phyloP scores from a whole-genome alignment of 2,329 filamentous ascomycete species.

The Pyrenophora graminea region DNA sequence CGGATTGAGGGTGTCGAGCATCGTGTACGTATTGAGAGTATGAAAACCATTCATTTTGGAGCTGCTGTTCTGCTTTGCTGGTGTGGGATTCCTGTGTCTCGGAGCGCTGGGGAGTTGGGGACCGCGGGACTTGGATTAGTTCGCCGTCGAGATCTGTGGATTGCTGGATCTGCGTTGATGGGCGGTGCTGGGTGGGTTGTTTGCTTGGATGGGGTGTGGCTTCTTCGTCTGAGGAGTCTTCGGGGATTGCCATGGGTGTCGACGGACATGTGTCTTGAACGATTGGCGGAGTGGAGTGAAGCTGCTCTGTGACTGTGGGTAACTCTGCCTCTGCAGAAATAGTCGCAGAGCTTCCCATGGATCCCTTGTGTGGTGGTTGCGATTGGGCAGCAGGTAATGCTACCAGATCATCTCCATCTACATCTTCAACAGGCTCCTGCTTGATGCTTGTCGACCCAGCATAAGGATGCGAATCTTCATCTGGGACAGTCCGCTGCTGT shows the following conservation, averaged over 20 bases:
- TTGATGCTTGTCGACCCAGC: background rate
- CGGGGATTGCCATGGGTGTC: slow-evolving; percentile 31
- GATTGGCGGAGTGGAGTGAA: slow-evolving; percentile 20
- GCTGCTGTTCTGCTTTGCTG: slow-evolving; percentile 40
- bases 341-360: background rate
- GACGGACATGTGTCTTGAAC: slow-evolving; percentile 26
- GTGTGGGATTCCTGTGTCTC: slow-evolving; percentile 37
- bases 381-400: background rate
- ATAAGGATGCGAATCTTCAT: background rate
- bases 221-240: slow-evolving; percentile 28
- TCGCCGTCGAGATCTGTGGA: slow-evolving; percentile 24
- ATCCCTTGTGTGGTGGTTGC: background rate
- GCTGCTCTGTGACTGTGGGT: slow-evolving; percentile 1
- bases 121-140: slow-evolving; percentile 30
- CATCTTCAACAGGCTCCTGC: slow-evolving; percentile 1
- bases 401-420: background rate
- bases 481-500: background rate
- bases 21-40: slow-evolving; percentile 38
- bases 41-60: slow-evolving; percentile 36
- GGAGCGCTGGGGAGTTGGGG: slow-evolving; percentile 18
- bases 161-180: slow-evolving; percentile 10
- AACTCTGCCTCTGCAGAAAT: background rate
- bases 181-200: background rate
- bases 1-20: slow-evolving; percentile 20
- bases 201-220: slow-evolving; percentile 10